These are phyloP conservation scores for Neophaeococcomyces aloes DNA, from an alignment of 2,329 filamentous ascomycete genomes.

Conservation along the genomic window DNA sequence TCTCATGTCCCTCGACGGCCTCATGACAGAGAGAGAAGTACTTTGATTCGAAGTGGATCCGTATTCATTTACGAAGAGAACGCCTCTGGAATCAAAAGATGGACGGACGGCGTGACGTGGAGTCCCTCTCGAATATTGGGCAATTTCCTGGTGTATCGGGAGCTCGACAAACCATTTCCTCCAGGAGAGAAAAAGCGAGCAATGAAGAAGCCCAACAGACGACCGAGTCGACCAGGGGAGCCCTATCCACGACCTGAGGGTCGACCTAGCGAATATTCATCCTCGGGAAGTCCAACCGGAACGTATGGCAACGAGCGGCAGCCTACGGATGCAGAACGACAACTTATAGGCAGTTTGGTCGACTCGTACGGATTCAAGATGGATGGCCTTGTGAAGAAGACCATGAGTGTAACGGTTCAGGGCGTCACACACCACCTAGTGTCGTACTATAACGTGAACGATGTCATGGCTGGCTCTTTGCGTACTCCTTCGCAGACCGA, in stretches of 20 bases:
- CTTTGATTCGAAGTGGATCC: conserved; percentile 71
- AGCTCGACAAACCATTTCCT: conserved; percentile 66
- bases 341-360: conserved; percentile 70
- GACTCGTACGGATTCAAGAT: conserved; percentile 83
- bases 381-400: conserved; percentile 80
- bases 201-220: conserved; percentile 54
- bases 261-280: background rate
- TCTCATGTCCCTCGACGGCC: conserved; percentile 72
- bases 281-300: conserved; percentile 5
- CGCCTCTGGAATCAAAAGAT: conserved; percentile 81
- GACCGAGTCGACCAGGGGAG: conserved; percentile 43
- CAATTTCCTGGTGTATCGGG: conserved; percentile 77
- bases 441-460: conserved; percentile 75
- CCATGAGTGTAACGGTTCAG: conserved; percentile 66
- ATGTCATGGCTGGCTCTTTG: conserved; percentile 56
- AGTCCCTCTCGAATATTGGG: conserved; percentile 76
- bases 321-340: conserved; percentile 42
- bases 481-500: conserved; percentile 48
- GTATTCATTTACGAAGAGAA: conserved; percentile 90
- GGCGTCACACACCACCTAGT: conserved; percentile 75
- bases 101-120: conserved; percentile 89
- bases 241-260: conserved; percentile 35
- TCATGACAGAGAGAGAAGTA: conserved; percentile 68
- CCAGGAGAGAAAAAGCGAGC: conserved; percentile 78
- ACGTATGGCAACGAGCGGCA: conserved; percentile 23